phyloP scores from a whole-genome alignment of 83 land plant species.

The Larix sibirica region DNA sequence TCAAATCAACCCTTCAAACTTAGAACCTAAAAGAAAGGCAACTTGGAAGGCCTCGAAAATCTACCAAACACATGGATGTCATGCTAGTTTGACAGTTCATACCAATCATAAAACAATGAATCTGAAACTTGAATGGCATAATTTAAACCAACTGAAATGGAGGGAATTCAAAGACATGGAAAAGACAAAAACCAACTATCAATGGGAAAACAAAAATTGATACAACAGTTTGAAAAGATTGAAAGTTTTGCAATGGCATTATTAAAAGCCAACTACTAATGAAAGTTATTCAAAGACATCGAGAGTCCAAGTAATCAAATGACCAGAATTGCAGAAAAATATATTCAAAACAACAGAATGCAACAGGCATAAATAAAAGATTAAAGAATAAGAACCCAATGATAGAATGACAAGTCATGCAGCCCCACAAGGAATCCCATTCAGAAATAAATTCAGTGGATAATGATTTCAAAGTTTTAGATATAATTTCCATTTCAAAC shows the following conservation, averaged over 20 bases:
- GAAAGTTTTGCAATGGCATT: neutral
- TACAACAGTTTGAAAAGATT: neutral
- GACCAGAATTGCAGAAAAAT: neutral
- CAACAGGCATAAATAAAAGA: neutral
- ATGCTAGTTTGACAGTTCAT: too few relatives aligned
- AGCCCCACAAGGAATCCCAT: neutral
- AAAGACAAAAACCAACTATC: neutral
- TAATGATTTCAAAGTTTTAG: neutral
- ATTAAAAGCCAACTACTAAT: neutral
- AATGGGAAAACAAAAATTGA: neutral
- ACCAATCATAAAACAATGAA: too few relatives aligned
- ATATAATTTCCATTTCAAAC: neutral
- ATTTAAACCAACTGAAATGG: too few relatives aligned
- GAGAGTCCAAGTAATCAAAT: neutral
- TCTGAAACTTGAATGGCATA: too few relatives aligned
- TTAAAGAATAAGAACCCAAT: neutral
- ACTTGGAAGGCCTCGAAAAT: too few relatives aligned
- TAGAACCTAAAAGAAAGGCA: too few relatives aligned
- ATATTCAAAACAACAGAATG: neutral
- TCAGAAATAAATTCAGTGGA: neutral
- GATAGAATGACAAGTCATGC: neutral
- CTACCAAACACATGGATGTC: too few relatives aligned
- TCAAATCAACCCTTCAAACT: too few relatives aligned
- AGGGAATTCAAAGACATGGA: neutral
- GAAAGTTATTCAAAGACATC: neutral